A percentile compares a stretch with the other conserved stretches of the same genome.
phyloP scores from a whole-genome alignment of 2,329 filamentous ascomycete species.

The Aureobasidium subglaciale region DNA sequence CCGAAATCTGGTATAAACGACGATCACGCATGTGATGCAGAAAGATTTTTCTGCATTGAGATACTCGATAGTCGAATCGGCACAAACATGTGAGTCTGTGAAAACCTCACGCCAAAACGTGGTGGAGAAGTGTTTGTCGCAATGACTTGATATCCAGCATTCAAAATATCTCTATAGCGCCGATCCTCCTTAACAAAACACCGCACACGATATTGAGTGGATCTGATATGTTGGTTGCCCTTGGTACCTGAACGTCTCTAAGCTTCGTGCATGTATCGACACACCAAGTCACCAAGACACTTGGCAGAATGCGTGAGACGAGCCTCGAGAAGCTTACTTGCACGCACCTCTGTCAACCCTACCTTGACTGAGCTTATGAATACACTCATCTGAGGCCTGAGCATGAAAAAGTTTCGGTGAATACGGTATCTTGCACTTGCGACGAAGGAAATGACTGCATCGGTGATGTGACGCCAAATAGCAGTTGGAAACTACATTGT shows the following conservation, averaged over 20 bases:
- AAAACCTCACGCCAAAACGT: too few species aligned
- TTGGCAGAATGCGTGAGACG: neutral
- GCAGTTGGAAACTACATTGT: neutral
- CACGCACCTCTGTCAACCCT: neutral
- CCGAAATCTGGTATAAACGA: neutral
- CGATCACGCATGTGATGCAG: neutral
- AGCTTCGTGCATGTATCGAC: neutral
- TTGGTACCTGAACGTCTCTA: neutral
- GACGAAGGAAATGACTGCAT: too few species aligned
- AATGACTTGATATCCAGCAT: too few species aligned
- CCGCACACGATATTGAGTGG: too few species aligned
- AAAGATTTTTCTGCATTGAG: neutral
- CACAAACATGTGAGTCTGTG: too few species aligned
- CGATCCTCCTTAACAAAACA: neutral
- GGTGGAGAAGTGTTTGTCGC: too few species aligned
- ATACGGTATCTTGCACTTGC: too few species aligned
- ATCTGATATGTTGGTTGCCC: neutral
- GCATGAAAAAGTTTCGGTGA: too few species aligned
- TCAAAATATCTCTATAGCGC: too few species aligned
- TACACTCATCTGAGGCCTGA: neutral
- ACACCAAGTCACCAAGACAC: neutral
- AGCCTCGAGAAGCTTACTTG: neutral
- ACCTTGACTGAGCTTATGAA: neutral
- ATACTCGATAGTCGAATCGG: too few species aligned
- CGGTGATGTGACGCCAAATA: too few species aligned